Conservation (phyloP, 1,284 basidiomycete genomes). For the Leccinum pallidistipes region DNA sequence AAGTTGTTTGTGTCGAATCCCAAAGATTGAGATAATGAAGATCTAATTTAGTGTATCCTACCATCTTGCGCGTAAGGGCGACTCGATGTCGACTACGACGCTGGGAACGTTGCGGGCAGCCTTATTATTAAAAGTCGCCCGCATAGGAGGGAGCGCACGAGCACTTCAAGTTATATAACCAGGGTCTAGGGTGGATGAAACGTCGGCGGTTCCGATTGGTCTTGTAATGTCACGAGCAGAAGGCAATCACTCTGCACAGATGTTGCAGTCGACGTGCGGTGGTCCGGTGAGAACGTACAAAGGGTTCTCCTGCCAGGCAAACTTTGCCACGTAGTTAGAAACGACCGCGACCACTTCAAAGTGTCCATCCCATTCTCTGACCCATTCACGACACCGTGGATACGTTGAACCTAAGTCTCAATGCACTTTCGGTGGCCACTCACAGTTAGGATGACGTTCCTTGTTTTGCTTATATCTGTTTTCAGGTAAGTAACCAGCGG, state of each 20-base stretch:
- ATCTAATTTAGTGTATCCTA: conserved; percentile 1
- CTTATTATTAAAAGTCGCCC: not conserved
- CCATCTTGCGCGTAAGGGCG: not conserved
- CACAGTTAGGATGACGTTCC: not conserved
- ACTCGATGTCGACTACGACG: not conserved
- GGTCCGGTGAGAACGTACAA: too few relatives aligned
- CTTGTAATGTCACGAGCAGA: too few relatives aligned
- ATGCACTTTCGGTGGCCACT: not conserved
- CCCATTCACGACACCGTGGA: too few relatives aligned
- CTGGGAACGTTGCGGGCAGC: not conserved
- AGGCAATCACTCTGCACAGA: too few relatives aligned
- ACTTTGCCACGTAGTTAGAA: too few relatives aligned
- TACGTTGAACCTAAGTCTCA: not conserved
- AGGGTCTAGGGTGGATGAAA: too few relatives aligned
- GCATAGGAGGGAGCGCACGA: not conserved
- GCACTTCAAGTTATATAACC: not conserved
- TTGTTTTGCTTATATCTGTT: not conserved
- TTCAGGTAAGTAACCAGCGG: not conserved
- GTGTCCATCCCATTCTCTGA: too few relatives aligned
- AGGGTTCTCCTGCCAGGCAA: too few relatives aligned
- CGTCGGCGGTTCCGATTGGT: too few relatives aligned
- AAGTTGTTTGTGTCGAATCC: not conserved
- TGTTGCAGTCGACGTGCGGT: too few relatives aligned
- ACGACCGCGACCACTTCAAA: too few relatives aligned
- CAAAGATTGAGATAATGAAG: conserved; percentile 2